Percentiles rank a stretch among this genome's conserved stretches.
phyloP scores from a whole-genome alignment of 768 basidiomycete genomes.

The Hygrophoropsis aurantiaca region DNA sequence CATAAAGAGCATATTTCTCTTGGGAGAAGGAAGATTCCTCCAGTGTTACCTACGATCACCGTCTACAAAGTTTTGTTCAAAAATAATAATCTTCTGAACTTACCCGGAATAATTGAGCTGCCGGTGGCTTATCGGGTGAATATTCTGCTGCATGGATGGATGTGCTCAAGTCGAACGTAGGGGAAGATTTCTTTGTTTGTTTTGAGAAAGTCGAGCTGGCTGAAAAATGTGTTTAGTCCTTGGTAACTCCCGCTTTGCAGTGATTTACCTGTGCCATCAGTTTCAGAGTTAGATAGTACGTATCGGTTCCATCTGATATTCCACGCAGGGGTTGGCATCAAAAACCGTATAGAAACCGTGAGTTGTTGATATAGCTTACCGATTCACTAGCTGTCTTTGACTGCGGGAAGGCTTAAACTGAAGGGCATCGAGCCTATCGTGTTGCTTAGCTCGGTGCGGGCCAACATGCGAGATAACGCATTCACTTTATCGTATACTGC shows the following conservation, averaged over 20 bases:
- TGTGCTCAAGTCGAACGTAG: no score
- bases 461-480: constrained; percentile 18
- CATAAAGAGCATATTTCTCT: constrained; percentile 81
- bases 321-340: not conserved
- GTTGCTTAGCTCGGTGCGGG: constrained; percentile 20
- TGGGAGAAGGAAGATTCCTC: constrained; percentile 74
- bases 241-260: no score
- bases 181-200: no score
- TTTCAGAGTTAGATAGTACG: constrained; percentile 45
- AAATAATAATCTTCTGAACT: no score
- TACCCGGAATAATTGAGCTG: no score
- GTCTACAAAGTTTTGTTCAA: not conserved
- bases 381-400: constrained; percentile 72
- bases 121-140: no score
- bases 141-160: no score
- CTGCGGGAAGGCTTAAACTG: constrained; percentile 70
- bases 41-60: constrained; percentile 55
- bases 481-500: constrained; percentile 88
- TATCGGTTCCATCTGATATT: constrained; percentile 69
- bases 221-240: no score
- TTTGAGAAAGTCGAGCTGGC: no score
- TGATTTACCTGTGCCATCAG: constrained; percentile 22
- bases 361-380: no score
- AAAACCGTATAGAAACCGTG: not conserved
- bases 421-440: constrained; percentile 60